Conservation (phyloP, 2,329 filamentous ascomycete species). For the Stemphylium beticola region DNA sequence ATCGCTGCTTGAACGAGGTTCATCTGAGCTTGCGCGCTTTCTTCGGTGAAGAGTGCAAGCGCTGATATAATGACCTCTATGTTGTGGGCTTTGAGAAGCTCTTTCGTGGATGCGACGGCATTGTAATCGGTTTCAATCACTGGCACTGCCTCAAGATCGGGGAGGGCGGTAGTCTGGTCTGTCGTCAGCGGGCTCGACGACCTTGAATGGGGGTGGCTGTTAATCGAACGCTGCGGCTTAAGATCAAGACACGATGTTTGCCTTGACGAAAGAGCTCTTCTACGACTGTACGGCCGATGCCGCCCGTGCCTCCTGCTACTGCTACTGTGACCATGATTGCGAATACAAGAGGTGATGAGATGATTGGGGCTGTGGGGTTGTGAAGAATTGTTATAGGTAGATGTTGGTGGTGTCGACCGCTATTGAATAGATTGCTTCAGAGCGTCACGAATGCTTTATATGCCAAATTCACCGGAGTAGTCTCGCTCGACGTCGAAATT, state of each 20-base stretch:
- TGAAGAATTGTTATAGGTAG: too few relatives aligned
- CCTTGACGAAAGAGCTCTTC: constrained; percentile 18
- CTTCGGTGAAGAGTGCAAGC: constrained; percentile 13
- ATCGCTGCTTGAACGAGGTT: constrained; percentile 26
- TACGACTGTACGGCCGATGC: constrained; percentile 26
- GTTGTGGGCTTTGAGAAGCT: constrained; percentile 12
- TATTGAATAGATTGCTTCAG: too few relatives aligned
- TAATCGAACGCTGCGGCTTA: constrained; percentile 20
- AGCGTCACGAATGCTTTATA: too few relatives aligned
- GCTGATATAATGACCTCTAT: constrained; percentile 23
- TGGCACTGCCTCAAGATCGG: background rate
- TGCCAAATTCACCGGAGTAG: too few relatives aligned
- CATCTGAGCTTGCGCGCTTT: constrained; percentile 14
- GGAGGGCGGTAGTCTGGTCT: too few relatives aligned
- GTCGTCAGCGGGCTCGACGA: too few relatives aligned
- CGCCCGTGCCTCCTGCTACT: constrained; percentile 32
- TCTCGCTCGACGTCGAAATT: too few relatives aligned
- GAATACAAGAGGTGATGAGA: too few relatives aligned
- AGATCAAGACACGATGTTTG: constrained; percentile 22
- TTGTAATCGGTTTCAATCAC: constrained; percentile 20
- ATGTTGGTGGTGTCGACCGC: too few relatives aligned
- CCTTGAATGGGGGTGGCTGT: too few relatives aligned
- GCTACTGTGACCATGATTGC: constrained; percentile 19
- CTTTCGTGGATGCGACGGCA: constrained; percentile 5
- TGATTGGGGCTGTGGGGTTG: too few relatives aligned